Conservation (phyloP, 148 eudicot genomes). For the Persicaria maculosa region DNA sequence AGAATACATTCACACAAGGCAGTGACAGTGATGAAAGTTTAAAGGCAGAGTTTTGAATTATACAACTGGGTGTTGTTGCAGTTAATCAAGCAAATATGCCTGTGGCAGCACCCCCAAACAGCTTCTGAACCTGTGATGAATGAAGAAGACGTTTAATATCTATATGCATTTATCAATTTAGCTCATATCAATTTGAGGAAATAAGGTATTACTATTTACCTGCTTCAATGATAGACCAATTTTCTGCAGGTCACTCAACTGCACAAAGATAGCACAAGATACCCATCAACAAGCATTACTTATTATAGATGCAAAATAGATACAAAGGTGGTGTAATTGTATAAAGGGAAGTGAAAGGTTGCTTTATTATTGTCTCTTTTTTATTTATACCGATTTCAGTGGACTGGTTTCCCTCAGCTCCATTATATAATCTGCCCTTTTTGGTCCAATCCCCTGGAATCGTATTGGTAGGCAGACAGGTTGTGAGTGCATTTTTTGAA, state of each 20-base stretch:
- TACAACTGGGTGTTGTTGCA: not conserved
- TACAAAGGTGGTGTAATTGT: not conserved
- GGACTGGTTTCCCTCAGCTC: slow-evolving; percentile 78
- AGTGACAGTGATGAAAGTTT: not conserved
- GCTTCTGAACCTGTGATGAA: slow-evolving; percentile 41
- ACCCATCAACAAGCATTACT: not conserved
- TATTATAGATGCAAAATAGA: not conserved
- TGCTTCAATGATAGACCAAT: slow-evolving; percentile 85
- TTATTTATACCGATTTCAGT: slow-evolving; percentile 59
- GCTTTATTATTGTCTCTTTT: not conserved
- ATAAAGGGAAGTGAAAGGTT: not conserved
- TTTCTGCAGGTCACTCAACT: slow-evolving; percentile 80
- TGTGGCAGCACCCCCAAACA: slow-evolving; percentile 60
- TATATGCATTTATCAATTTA: not conserved
- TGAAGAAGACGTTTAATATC: not conserved
- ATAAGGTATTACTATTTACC: slow-evolving; percentile 21
- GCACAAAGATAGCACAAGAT: slow-evolving; percentile 15
- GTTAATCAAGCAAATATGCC: slow-evolving; percentile 29
- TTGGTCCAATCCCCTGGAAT: slow-evolving; percentile 78
- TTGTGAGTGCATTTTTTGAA: not conserved
- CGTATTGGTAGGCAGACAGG: not conserved
- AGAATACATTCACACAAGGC: slow-evolving; percentile 4
- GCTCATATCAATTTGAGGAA: not conserved
- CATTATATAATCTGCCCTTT: slow-evolving; percentile 66
- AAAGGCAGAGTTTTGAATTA: not conserved